phyloP scores from a whole-genome alignment of 176 grass and related monocot species.

The Avena atlantica region DNA sequence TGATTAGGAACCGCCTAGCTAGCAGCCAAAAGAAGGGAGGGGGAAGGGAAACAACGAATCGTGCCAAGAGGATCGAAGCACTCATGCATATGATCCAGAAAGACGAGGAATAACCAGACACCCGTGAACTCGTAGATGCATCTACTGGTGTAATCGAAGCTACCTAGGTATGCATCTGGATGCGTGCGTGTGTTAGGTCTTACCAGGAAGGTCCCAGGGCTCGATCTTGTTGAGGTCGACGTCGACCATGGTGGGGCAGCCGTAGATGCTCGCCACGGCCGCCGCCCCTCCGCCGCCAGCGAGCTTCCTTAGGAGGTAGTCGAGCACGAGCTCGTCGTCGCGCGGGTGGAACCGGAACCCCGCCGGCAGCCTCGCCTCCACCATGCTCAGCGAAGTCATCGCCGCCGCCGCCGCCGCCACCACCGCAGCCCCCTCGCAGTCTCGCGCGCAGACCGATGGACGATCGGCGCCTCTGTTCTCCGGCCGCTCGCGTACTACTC shows the following conservation, averaged over 20 bases:
- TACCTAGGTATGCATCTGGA: not conserved
- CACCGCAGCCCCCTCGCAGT: not conserved
- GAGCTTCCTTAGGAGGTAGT: conserved; percentile 80
- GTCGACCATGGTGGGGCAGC: conserved; percentile 71
- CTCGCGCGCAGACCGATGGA: not conserved
- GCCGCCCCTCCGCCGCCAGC: not conserved
- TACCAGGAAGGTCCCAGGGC: conserved; percentile 95
- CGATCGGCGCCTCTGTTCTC: conserved; percentile 24
- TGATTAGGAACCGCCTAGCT: not conserved
- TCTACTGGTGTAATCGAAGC: not conserved
- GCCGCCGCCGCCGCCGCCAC: not conserved
- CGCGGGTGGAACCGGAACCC: conserved; percentile 91
- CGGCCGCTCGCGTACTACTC: conserved; percentile 31
- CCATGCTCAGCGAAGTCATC: conserved; percentile 83
- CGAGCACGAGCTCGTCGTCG: conserved; percentile 93
- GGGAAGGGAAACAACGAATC: not conserved
- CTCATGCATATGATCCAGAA: not conserved
- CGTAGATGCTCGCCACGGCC: conserved; percentile 42
- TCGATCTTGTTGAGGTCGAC: conserved; percentile 93
- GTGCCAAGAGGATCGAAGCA: not conserved
- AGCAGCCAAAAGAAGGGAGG: not conserved
- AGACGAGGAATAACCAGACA: not conserved
- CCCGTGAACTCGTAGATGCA: not conserved
- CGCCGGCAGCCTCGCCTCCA: conserved; percentile 81
- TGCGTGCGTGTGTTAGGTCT: conserved; percentile 21